A percentile compares a stretch with the other conserved stretches of the same genome.
Conservation (phyloP, 1,284 basidiomycete species). For the Blastosporella zonata region DNA sequence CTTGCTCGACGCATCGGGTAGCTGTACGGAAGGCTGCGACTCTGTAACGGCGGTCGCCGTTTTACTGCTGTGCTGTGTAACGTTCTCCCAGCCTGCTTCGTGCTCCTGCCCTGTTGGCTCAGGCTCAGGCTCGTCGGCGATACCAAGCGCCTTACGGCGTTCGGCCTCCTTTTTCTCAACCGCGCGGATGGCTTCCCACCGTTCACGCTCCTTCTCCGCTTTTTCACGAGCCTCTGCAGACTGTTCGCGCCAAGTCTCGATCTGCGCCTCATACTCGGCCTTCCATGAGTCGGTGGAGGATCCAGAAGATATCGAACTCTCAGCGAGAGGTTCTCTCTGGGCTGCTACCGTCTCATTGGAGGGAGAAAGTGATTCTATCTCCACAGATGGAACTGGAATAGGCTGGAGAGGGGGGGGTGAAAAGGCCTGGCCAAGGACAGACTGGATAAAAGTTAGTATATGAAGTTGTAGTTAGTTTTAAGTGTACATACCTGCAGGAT, state of each 20-base stretch:
- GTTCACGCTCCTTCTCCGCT: conserved; percentile 68
- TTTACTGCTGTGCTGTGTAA: conserved; percentile 35
- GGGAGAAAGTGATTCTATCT: background rate
- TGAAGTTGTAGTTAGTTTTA: background rate
- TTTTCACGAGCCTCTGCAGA: conserved; percentile 73
- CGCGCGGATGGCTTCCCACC: conserved; percentile 60
- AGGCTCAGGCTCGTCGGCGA: conserved; percentile 17
- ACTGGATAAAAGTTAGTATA: conserved; percentile 22
- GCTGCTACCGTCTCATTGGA: background rate
- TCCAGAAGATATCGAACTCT: conserved; percentile 18
- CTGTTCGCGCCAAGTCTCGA: conserved; percentile 70
- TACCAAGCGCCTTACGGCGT: conserved; percentile 27
- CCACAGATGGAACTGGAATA: conserved; percentile 3
- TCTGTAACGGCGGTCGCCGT: conserved; percentile 9
- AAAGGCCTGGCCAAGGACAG: conserved; percentile 36
- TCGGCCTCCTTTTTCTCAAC: conserved; percentile 40
- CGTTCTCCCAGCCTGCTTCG: conserved; percentile 52
- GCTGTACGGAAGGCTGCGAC: conserved; percentile 35
- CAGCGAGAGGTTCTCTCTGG: conserved; percentile 4
- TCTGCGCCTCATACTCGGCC: conserved; percentile 64
- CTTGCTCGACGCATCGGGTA: conserved; percentile 38
- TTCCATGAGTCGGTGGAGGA: conserved; percentile 34
- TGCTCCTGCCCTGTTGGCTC: conserved; percentile 23
- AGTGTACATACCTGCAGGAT: conserved; percentile 28
- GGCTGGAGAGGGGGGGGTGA: conserved; percentile 22